phyloP scores from a whole-genome alignment of 345 rosid genomes.

The Carallia pectinifolia region DNA sequence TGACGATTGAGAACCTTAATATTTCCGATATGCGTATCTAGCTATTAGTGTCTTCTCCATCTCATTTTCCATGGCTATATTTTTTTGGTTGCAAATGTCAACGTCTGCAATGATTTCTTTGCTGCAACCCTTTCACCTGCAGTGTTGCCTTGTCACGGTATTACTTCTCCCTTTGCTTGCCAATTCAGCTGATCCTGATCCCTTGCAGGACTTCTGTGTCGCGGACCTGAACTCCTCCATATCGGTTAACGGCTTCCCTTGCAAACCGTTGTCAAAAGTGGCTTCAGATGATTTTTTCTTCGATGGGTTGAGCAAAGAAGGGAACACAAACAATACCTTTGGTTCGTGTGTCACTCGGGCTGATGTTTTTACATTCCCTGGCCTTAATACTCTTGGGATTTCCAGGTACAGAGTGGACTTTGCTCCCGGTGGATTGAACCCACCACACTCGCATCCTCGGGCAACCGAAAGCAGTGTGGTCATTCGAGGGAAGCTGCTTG shows the following conservation, averaged over 20 bases:
- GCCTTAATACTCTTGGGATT: constrained; percentile 58
- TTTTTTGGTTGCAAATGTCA: neutral
- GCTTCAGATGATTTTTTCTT: constrained; percentile 68
- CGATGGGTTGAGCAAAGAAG: constrained; percentile 46
- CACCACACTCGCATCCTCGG: constrained; percentile 73
- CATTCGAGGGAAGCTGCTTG: constrained; percentile 56
- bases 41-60: neutral
- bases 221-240: constrained; percentile 35
- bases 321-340: constrained; percentile 46
- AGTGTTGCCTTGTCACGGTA: constrained; percentile 8
- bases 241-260: constrained; percentile 67
- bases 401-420: constrained; percentile 69
- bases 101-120: neutral
- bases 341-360: constrained; percentile 31
- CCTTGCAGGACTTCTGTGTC: constrained; percentile 44
- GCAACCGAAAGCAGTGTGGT: constrained; percentile 53
- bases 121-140: neutral
- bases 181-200: constrained; percentile 48
- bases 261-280: constrained; percentile 50
- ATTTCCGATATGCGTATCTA: neutral
- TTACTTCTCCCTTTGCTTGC: constrained; percentile 39
- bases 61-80: neutral
- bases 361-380: constrained; percentile 60
- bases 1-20: neutral
- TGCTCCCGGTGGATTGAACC: constrained; percentile 57